Evolutionary conservation across 1,284 basidiomycete species (phyloP).

Genomic region (Austroboletus niveus): DNA sequence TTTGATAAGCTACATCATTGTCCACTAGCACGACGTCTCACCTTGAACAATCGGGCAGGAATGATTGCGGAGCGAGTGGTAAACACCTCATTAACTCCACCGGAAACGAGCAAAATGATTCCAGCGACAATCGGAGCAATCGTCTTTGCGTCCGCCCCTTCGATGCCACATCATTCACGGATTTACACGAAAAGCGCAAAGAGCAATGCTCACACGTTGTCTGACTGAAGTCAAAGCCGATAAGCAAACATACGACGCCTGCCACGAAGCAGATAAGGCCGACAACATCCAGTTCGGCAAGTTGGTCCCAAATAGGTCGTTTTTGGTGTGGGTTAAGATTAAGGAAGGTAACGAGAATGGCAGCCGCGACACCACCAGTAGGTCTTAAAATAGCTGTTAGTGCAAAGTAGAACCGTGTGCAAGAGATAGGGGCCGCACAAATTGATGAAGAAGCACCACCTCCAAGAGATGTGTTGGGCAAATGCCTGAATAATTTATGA

Average conservation of each 20-base stretch:
- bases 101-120: constrained; percentile 51
- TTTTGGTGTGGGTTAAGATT: constrained; percentile 76
- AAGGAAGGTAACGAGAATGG: constrained; percentile 75
- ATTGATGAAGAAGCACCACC: constrained; percentile 81
- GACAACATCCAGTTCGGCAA: constrained; percentile 72
- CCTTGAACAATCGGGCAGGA: constrained; percentile 77
- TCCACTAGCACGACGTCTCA: constrained; percentile 21
- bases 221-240: constrained; percentile 82
- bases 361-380: constrained; percentile 71
- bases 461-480: constrained; percentile 71
- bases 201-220: constrained; percentile 49
- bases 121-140: constrained; percentile 78
- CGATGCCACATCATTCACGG: no score
- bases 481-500: constrained; percentile 44
- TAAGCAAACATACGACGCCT: constrained; percentile 74
- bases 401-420: not conserved
- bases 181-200: no score
- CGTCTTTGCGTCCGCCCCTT: constrained; percentile 49
- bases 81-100: constrained; percentile 62
- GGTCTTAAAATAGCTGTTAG: constrained; percentile 62
- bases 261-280: constrained; percentile 71
- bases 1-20: not conserved
- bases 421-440: constrained; percentile 40
- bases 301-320: constrained; percentile 56
- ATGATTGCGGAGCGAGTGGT: constrained; percentile 80